Percentiles rank a stretch among this genome's conserved stretches.
Conservation (phyloP, 169 alveolate species). For the Toxoplasma gondii region DNA sequence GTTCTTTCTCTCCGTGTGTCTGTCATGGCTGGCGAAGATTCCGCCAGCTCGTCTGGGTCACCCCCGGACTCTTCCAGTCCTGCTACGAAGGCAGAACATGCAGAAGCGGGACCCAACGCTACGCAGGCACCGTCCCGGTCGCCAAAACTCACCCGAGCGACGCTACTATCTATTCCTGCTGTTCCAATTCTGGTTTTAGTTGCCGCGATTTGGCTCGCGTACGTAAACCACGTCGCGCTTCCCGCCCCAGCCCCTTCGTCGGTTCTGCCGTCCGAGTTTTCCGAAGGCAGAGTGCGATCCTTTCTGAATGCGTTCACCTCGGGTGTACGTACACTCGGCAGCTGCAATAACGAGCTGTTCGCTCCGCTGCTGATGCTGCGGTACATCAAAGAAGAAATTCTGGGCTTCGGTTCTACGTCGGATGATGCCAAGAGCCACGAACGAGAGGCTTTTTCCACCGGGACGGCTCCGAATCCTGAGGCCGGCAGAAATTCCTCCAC, state of each 20-base stretch:
- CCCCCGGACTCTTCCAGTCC: too few relatives aligned
- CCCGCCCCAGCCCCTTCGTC: background rate
- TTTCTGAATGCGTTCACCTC: background rate
- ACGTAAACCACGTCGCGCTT: background rate
- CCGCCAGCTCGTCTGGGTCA: too few relatives aligned
- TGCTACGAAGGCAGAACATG: too few relatives aligned
- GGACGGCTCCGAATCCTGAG: background rate
- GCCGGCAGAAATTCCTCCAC: background rate
- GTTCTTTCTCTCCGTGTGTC: too few relatives aligned
- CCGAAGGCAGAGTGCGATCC: background rate
- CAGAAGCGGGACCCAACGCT: too few relatives aligned
- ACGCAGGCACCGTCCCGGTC: too few relatives aligned
- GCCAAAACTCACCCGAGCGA: too few relatives aligned
- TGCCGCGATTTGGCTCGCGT: background rate
- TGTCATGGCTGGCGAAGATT: too few relatives aligned
- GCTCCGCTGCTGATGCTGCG: slow-evolving; percentile 36
- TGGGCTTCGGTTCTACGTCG: background rate
- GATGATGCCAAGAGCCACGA: too few relatives aligned
- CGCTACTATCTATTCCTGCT: background rate
- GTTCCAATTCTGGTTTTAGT: background rate
- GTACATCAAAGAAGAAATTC: slow-evolving; percentile 1
- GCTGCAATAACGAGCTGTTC: slow-evolving; percentile 42
- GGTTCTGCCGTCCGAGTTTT: background rate
- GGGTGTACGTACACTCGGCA: slow-evolving; percentile 26
- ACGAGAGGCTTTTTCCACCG: background rate